Conservation (phyloP, 306 rosid species). For the Cyamopsis tetragonoloba region DNA sequence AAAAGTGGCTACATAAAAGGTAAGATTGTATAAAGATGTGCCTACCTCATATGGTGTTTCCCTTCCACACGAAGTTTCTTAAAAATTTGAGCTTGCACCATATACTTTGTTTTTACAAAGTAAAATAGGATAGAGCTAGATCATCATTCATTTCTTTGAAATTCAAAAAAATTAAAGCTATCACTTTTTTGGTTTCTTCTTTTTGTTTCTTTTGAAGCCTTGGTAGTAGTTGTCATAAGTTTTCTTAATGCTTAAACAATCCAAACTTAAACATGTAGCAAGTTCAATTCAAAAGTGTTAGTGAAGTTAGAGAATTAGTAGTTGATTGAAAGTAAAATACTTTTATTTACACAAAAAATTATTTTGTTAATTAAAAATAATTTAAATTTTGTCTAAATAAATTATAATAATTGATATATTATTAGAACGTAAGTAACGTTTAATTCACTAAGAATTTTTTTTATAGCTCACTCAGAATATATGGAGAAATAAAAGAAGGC, state of each 20-base stretch:
- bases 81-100: not conserved
- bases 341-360: too few species aligned
- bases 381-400: too few species aligned
- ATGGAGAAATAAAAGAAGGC: not conserved
- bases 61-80: not conserved
- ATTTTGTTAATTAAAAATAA: too few species aligned
- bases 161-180: not conserved
- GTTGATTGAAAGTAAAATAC: too few species aligned
- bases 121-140: not conserved
- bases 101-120: not conserved
- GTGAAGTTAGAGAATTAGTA: too few species aligned
- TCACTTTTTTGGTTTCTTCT: not conserved
- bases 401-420: too few species aligned
- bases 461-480: too few species aligned
- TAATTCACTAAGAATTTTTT: too few species aligned
- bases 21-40: not conserved
- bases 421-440: too few species aligned
- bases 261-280: too few species aligned
- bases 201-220: not conserved
- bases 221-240: not conserved
- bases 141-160: not conserved
- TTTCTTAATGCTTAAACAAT: not conserved
- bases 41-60: not conserved
- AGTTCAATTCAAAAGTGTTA: too few species aligned
- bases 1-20: too few species aligned